Evolutionary conservation across 305 asterid genomes (phyloP).

Genomic region (Rubia balearica): DNA sequence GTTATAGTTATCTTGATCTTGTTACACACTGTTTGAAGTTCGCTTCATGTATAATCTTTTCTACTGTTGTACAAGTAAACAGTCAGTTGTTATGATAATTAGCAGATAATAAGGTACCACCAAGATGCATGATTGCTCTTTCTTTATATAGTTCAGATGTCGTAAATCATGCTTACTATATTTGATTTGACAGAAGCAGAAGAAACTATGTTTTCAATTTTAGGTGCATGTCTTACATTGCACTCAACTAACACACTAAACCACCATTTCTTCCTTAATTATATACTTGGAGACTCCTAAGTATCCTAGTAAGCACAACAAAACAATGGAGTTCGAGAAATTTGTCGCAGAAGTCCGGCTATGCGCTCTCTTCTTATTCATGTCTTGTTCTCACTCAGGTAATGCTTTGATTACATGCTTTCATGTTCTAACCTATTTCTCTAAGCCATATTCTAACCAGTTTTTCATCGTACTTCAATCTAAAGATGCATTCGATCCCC

Average conservation of each 20-base stretch:
- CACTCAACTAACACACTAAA: not conserved
- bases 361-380: slow-evolving; percentile 5
- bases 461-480: not conserved
- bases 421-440: not conserved
- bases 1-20: not conserved
- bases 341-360: slow-evolving; percentile 15
- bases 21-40: not conserved
- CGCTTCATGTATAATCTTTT: not conserved
- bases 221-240: slow-evolving; percentile 10
- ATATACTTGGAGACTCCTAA: not conserved
- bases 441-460: not conserved
- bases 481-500: slow-evolving; percentile 33
- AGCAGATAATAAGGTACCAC: slow-evolving; percentile 6
- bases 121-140: slow-evolving; percentile 3
- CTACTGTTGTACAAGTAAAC: not conserved
- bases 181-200: not conserved
- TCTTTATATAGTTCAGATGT: slow-evolving; percentile 8
- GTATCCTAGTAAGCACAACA: not conserved
- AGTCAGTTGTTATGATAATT: not conserved
- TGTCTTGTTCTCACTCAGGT: slow-evolving; percentile 25
- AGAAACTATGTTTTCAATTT: not conserved
- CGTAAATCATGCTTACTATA: not conserved
- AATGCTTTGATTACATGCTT: not conserved
- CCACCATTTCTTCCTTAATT: slow-evolving; percentile 6
- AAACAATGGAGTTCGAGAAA: slow-evolving; percentile 10